Percentiles rank a stretch among this genome's conserved stretches.
Evolutionary conservation across 2,329 filamentous ascomycete genomes (phyloP).

Genomic region (Podosphaera leucotricha): DNA sequence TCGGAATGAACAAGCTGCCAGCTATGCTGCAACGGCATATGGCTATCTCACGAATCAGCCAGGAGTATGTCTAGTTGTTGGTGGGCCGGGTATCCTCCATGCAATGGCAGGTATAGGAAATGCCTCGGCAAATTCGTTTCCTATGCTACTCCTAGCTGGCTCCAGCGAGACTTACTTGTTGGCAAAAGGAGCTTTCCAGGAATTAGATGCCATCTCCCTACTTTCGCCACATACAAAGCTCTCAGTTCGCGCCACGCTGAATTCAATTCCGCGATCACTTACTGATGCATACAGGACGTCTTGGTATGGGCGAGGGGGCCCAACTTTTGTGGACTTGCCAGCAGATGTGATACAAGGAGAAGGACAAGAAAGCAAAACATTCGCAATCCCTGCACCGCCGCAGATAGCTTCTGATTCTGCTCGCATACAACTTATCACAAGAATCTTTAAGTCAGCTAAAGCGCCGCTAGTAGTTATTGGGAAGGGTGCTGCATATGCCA

Average conservation of each 20-base stretch:
- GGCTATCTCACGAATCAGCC: constrained; percentile 31
- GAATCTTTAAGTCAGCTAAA: constrained; percentile 23
- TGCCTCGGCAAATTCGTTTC: constrained; percentile 28
- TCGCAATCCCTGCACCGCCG: constrained; percentile 18
- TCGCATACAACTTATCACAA: constrained; percentile 19
- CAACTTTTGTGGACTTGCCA: constrained; percentile 29
- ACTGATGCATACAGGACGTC: constrained; percentile 26
- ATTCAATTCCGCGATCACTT: constrained; percentile 23
- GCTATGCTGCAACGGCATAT: constrained; percentile 33
- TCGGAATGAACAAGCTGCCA: constrained; percentile 33
- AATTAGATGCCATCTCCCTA: constrained; percentile 29
- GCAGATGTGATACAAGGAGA: constrained; percentile 28
- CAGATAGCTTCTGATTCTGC: constrained; percentile 21
- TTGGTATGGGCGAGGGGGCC: constrained; percentile 29
- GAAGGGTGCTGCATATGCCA: constrained; percentile 30
- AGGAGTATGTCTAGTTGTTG: constrained; percentile 33
- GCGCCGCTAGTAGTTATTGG: constrained; percentile 29
- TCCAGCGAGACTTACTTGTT: constrained; percentile 26
- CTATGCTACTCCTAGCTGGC: constrained; percentile 28
- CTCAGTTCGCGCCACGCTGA: constrained; percentile 21
- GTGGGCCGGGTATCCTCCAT: constrained; percentile 33
- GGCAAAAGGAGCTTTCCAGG: constrained; percentile 31
- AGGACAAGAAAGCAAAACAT: constrained; percentile 11
- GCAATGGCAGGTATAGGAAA: constrained; percentile 31
- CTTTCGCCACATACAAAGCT: constrained; percentile 29